These are phyloP conservation scores for Penicillium sp. DNA, from an alignment of 2,329 filamentous ascomycete genomes.

Conservation along the genomic window DNA sequence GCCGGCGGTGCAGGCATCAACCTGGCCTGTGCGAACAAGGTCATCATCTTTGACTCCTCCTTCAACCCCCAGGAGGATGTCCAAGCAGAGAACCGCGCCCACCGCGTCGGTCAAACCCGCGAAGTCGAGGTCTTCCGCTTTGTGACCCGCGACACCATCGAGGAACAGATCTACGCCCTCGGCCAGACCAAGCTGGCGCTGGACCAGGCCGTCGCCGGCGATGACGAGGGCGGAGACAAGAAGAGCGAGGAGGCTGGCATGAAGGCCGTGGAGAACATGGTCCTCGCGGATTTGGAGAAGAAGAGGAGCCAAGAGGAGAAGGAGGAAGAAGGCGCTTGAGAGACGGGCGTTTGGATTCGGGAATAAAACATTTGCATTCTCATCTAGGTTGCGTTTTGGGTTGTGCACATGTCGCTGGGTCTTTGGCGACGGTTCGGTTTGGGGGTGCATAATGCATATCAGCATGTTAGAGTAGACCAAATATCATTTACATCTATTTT, in stretches of 20 bases:
- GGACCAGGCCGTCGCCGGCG: slow-evolving; percentile 71
- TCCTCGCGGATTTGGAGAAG: slow-evolving; percentile 45
- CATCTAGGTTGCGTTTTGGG: neutral
- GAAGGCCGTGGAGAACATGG: slow-evolving; percentile 53
- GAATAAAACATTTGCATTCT: neutral
- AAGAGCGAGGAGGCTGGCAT: slow-evolving; percentile 53
- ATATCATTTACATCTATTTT: slow-evolving; percentile 11
- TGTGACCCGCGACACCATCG: slow-evolving; percentile 78
- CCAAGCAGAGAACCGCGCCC: slow-evolving; percentile 96
- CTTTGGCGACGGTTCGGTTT: neutral
- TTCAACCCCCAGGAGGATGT: slow-evolving; percentile 98
- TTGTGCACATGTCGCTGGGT: neutral
- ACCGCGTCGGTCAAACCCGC: slow-evolving; percentile 87
- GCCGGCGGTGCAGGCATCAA: slow-evolving; percentile 98
- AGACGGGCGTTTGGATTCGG: neutral
- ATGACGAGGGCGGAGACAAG: slow-evolving; percentile 52
- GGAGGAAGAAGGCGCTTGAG: neutral
- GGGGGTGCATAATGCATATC: slow-evolving; percentile 1
- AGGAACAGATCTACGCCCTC: slow-evolving; percentile 88
- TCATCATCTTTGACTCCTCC: slow-evolving; percentile 94
- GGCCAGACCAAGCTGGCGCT: slow-evolving; percentile 92
- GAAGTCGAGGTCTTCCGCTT: slow-evolving; percentile 89
- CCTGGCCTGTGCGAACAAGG: slow-evolving; percentile 91
- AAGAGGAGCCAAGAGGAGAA: slow-evolving; percentile 2
- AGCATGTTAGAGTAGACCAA: slow-evolving; percentile 11